These are phyloP conservation scores for Lactifluus pinguis DNA, from an alignment of 768 basidiomycete species.

Conservation along the genomic window DNA sequence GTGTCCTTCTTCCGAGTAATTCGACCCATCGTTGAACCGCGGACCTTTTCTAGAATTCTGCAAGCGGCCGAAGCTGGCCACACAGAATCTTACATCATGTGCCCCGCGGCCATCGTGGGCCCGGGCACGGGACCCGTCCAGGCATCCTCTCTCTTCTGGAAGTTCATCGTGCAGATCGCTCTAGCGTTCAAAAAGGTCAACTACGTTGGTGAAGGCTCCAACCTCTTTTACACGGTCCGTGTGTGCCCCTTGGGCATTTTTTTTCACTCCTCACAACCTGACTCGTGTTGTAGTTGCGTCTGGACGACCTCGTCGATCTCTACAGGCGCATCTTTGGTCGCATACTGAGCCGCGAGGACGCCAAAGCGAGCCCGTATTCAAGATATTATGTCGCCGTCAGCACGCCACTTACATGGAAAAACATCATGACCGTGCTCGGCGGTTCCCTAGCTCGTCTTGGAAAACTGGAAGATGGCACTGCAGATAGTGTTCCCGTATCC, in stretches of 20 bases:
- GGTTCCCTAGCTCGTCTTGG: too few relatives aligned
- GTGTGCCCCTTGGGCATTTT: background rate
- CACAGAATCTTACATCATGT: constrained; percentile 5
- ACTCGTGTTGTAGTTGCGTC: background rate
- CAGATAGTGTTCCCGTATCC: constrained; percentile 1
- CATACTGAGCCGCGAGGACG: too few relatives aligned
- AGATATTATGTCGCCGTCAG: constrained; percentile 8
- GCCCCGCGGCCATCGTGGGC: constrained; percentile 10
- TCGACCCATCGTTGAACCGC: too few relatives aligned
- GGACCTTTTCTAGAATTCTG: background rate
- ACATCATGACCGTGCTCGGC: background rate
- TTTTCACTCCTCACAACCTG: too few relatives aligned
- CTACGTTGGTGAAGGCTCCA: constrained; percentile 9
- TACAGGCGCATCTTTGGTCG: too few relatives aligned
- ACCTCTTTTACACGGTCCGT: constrained; percentile 10
- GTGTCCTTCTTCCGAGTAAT: too few relatives aligned
- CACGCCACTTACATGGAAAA: constrained; percentile 1
- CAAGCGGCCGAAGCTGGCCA: constrained; percentile 2
- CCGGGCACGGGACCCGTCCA: background rate
- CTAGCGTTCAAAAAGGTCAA: background rate
- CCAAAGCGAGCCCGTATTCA: background rate
- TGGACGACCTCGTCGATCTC: too few relatives aligned
- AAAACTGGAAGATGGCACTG: background rate
- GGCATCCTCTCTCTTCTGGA: constrained; percentile 1
- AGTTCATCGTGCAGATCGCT: background rate